phyloP scores from a whole-genome alignment of 1,284 basidiomycete genomes.

The Cryptococcus sp. region DNA sequence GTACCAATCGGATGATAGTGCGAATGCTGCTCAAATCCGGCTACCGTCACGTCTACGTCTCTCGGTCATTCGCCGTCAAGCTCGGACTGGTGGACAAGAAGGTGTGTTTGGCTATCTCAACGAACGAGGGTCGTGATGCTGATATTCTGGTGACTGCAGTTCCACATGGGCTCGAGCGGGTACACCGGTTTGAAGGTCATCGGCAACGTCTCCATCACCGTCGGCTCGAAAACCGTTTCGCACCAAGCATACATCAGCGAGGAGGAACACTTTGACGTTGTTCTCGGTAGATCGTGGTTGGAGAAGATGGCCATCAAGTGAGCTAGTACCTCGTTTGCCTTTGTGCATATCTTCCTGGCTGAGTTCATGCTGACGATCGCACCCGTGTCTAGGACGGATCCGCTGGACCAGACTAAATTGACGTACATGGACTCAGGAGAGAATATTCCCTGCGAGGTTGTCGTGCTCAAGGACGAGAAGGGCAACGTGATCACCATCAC shows the following conservation, averaged over 20 bases:
- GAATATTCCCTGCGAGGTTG: conserved; percentile 84
- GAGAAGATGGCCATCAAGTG: conserved; percentile 79
- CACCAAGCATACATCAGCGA: conserved; percentile 71
- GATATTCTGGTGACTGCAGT: conserved; percentile 21
- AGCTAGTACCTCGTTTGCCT: conserved; percentile 14
- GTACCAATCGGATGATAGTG: conserved; percentile 56
- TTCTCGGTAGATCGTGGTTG: conserved; percentile 90
- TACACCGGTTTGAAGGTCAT: conserved; percentile 58
- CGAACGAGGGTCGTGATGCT: background rate
- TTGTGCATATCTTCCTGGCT: background rate
- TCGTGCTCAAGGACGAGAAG: conserved; percentile 71
- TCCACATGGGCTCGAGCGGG: conserved; percentile 42
- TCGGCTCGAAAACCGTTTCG: conserved; percentile 57
- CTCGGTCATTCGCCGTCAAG: conserved; percentile 84
- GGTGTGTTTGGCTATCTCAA: conserved; percentile 23
- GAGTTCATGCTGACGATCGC: background rate
- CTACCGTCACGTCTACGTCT: conserved; percentile 92
- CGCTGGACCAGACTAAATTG: conserved; percentile 79
- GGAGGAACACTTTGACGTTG: conserved; percentile 94
- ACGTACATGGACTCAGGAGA: conserved; percentile 95
- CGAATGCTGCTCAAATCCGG: conserved; percentile 93
- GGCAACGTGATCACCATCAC: conserved; percentile 87
- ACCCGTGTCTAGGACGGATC: conserved; percentile 60
- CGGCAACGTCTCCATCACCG: conserved; percentile 69
- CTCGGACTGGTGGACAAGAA: conserved; percentile 81